Evolutionary conservation across 768 basidiomycete genomes (phyloP).

Genomic region (Boletales sp.): DNA sequence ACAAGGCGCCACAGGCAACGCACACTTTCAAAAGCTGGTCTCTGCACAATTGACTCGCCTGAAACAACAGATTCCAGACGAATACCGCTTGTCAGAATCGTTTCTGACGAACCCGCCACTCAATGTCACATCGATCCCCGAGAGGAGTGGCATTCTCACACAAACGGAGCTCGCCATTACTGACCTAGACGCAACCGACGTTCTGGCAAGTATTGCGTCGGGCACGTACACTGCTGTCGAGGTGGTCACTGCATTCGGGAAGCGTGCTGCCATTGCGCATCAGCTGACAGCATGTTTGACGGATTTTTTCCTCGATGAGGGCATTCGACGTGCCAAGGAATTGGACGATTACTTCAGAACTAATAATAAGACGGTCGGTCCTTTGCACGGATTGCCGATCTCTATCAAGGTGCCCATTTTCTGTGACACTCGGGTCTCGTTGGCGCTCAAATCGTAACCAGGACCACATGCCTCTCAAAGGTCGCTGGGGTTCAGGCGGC

Average conservation of each 20-base stretch:
- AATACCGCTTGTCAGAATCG: slow-evolving; percentile 12
- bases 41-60: slow-evolving; percentile 18
- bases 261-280: slow-evolving; percentile 52
- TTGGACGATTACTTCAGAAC: slow-evolving; percentile 37
- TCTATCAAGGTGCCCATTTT: slow-evolving; percentile 35
- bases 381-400: slow-evolving; percentile 40
- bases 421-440: not conserved
- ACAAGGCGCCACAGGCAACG: slow-evolving; percentile 20
- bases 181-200: slow-evolving; percentile 33
- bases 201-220: slow-evolving; percentile 26
- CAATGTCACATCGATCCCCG: slow-evolving; percentile 33
- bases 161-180: slow-evolving; percentile 34
- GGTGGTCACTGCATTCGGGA: slow-evolving; percentile 41
- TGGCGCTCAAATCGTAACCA: slow-evolving; percentile 10
- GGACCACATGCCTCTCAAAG: slow-evolving; percentile 41
- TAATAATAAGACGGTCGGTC: slow-evolving; percentile 40
- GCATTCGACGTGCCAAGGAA: slow-evolving; percentile 35
- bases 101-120: slow-evolving; percentile 23
- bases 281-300: slow-evolving; percentile 40
- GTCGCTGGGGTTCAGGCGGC: slow-evolving; percentile 36
- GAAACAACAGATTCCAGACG: slow-evolving; percentile 22
- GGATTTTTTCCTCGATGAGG: slow-evolving; percentile 46
- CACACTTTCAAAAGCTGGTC: slow-evolving; percentile 15
- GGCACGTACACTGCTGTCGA: slow-evolving; percentile 36
- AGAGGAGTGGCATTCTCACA: slow-evolving; percentile 30